Percentiles rank a stretch among this genome's conserved stretches.
These are phyloP conservation scores for Lactifluus subvellereus DNA, from an alignment of 768 basidiomycete species.

Conservation along the genomic window DNA sequence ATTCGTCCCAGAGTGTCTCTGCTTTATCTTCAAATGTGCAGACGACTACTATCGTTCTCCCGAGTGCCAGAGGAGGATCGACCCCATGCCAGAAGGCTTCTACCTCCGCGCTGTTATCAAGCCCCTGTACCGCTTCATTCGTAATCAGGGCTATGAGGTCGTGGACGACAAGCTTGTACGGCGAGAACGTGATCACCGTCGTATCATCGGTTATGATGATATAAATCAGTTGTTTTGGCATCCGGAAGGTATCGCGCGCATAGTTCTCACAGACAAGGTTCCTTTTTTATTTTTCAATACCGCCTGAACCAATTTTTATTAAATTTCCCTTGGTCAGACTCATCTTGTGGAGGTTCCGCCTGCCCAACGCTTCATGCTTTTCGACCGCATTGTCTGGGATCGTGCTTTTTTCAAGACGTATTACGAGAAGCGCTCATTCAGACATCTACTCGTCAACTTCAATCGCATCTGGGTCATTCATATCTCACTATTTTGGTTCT, in stretches of 20 bases:
- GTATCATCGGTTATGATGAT: conserved; percentile 98
- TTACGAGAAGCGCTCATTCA: conserved; percentile 93
- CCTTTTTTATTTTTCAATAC: neutral
- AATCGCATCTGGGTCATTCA: conserved; percentile 99
- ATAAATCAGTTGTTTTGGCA: conserved; percentile 99
- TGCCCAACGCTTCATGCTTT: conserved; percentile 92
- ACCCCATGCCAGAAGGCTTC: conserved; percentile 92
- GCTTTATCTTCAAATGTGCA: conserved; percentile 99
- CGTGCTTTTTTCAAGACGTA: conserved; percentile 98
- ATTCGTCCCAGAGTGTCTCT: conserved; percentile 92
- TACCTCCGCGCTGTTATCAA: conserved; percentile 88
- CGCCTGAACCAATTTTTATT: neutral
- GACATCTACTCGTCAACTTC: conserved; percentile 97
- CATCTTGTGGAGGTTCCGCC: conserved; percentile 88
- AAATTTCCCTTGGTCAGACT: conserved; percentile 44
- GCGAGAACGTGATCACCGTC: conserved; percentile 86
- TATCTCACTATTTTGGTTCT: conserved; percentile 91
- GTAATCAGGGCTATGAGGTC: conserved; percentile 97
- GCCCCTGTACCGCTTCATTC: conserved; percentile 91
- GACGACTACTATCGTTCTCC: conserved; percentile 99
- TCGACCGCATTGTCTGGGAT: conserved; percentile 96
- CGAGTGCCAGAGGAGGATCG: conserved; percentile 91
- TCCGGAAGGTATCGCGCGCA: conserved; percentile 93
- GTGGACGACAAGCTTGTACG: conserved; percentile 92
- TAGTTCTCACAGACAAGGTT: conserved; percentile 87